A percentile compares a stretch with the other conserved stretches of the same genome.
Conservation (phyloP, 2,329 filamentous ascomycete genomes). For the Teratosphaeria nubilosa region DNA sequence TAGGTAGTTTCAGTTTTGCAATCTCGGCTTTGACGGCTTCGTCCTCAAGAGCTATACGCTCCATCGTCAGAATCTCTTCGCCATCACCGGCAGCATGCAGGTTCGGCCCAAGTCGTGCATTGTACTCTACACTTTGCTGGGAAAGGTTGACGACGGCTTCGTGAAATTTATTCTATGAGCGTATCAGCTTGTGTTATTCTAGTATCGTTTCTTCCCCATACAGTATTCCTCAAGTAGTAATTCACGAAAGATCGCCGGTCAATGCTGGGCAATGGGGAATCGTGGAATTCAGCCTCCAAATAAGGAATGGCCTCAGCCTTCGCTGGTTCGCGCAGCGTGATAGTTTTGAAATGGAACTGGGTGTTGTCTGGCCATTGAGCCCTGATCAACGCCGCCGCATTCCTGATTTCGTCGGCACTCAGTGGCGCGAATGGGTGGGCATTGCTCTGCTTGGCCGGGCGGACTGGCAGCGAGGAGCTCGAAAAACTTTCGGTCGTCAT, state of each 20-base stretch:
- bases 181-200: conserved; percentile 1
- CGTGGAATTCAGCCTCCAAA: conserved; percentile 22
- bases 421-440: conserved; percentile 53
- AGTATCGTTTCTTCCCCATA: conserved; percentile 22
- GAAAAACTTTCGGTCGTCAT: conserved; percentile 6
- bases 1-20: conserved; percentile 48
- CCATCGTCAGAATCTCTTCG: conserved; percentile 50
- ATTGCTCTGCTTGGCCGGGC: conserved; percentile 5
- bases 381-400: conserved; percentile 41
- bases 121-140: conserved; percentile 42
- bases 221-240: conserved; percentile 50
- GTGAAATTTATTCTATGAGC: conserved; percentile 48
- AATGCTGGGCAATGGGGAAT: conserved; percentile 33
- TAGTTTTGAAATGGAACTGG: conserved; percentile 54
- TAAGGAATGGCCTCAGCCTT: conserved; percentile 24
- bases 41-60: conserved; percentile 46
- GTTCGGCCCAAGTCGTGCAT: conserved; percentile 49
- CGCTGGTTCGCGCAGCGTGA: conserved; percentile 36
- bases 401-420: conserved; percentile 46
- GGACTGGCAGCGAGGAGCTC: conserved; percentile 4
- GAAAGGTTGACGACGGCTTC: conserved; percentile 50
- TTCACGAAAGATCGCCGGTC: conserved; percentile 42
- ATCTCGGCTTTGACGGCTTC: conserved; percentile 48
- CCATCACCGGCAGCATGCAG: conserved; percentile 48
- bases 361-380: conserved; percentile 46